Evolutionary conservation across 2,329 filamentous ascomycete genomes (phyloP).

Genomic region (Penicillium sp.): DNA sequence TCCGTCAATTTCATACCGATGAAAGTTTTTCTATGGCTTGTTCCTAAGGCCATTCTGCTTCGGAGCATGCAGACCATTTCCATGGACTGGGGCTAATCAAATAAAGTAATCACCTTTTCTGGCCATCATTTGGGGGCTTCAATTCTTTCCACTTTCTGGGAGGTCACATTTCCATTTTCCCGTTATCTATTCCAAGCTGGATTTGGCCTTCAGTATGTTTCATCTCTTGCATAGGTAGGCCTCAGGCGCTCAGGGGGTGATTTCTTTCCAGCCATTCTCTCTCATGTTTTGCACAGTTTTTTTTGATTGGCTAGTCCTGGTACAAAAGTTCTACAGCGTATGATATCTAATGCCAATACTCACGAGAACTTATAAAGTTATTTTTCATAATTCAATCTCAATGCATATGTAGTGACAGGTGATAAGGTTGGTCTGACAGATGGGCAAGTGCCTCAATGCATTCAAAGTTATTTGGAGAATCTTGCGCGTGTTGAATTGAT

Average conservation of each 20-base stretch:
- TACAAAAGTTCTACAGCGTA: constrained; percentile 20
- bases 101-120: not conserved
- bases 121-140: not conserved
- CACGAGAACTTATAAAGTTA: not conserved
- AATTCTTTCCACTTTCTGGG: not conserved
- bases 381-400: not conserved
- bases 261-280: constrained; percentile 8
- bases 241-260: constrained; percentile 22
- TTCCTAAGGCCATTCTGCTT: not conserved
- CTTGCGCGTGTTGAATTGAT: too few species aligned
- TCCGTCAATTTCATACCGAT: constrained; percentile 45
- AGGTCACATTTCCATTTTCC: not conserved
- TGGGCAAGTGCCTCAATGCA: too few species aligned
- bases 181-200: not conserved
- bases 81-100: not conserved
- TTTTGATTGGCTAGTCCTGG: constrained; percentile 14
- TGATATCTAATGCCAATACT: constrained; percentile 12
- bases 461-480: too few species aligned
- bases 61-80: not conserved
- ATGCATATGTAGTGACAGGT: too few species aligned
- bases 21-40: constrained; percentile 9
- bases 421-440: too few species aligned
- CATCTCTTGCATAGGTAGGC: constrained; percentile 18
- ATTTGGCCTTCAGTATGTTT: not conserved
- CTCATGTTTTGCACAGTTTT: constrained; percentile 9